Evolutionary conservation across 768 basidiomycete genomes (phyloP).

Genomic region (Suillus decipiens): DNA sequence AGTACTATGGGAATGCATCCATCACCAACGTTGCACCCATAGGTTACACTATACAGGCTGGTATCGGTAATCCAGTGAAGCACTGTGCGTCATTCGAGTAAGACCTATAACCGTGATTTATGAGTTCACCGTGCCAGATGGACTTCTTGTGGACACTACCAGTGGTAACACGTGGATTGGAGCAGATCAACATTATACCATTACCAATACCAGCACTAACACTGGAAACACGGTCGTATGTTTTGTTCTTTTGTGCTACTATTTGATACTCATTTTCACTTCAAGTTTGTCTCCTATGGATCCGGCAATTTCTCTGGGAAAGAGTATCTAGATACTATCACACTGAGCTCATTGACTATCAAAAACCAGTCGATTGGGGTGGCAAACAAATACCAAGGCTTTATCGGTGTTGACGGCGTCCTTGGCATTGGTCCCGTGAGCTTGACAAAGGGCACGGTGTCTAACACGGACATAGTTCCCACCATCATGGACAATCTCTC

Average conservation of each 20-base stretch:
- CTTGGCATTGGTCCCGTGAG: slow-evolving; percentile 17
- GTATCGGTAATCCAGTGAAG: slow-evolving; percentile 18
- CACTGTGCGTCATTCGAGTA: slow-evolving; percentile 18
- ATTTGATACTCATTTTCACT: not conserved
- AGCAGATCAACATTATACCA: slow-evolving; percentile 13
- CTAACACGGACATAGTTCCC: slow-evolving; percentile 7
- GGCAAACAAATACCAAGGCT: slow-evolving; percentile 27
- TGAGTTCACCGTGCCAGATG: slow-evolving; percentile 13
- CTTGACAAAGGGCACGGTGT: slow-evolving; percentile 11
- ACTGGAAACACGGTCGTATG: slow-evolving; percentile 13
- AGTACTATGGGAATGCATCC: not conserved
- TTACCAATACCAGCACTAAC: slow-evolving; percentile 1
- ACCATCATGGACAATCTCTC: slow-evolving; percentile 39
- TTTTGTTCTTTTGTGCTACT: not conserved
- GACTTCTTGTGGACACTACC: slow-evolving; percentile 22
- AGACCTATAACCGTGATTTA: not conserved
- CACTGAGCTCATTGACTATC: slow-evolving; percentile 18
- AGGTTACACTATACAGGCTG: slow-evolving; percentile 27
- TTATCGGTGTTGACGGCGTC: slow-evolving; percentile 36
- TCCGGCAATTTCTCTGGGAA: slow-evolving; percentile 22
- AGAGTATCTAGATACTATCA: slow-evolving; percentile 21
- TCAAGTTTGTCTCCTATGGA: slow-evolving; percentile 22
- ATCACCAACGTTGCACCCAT: slow-evolving; percentile 18
- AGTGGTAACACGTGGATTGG: slow-evolving; percentile 26
- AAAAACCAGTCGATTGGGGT: slow-evolving; percentile 35